These are phyloP conservation scores for Daldinia caldariorum DNA, from an alignment of 495 filamentous ascomycete species.

Conservation along the genomic window DNA sequence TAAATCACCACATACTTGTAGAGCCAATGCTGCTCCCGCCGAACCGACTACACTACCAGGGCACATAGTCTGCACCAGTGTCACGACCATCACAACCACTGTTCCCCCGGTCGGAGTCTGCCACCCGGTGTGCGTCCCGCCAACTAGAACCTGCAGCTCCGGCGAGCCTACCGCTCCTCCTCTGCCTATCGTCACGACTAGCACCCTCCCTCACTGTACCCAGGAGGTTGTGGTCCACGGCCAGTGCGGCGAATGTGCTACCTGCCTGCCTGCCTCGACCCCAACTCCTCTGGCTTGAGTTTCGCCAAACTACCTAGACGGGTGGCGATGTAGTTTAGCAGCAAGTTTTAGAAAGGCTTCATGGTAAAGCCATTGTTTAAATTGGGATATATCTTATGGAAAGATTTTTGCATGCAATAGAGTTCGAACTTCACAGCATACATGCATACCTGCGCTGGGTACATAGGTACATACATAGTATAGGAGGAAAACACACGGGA, in stretches of 20 bases:
- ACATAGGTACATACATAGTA: neutral
- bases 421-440: neutral
- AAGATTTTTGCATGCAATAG: neutral
- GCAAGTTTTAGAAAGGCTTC: neutral
- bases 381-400: neutral
- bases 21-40: constrained; percentile 15
- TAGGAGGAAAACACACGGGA: neutral
- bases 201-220: constrained; percentile 21
- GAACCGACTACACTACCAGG: constrained; percentile 23
- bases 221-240: constrained; percentile 1
- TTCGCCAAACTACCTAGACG: neutral
- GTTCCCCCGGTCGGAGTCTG: neutral
- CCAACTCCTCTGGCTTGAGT: constrained; percentile 1
- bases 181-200: constrained; percentile 22
- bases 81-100: constrained; percentile 26
- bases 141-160: constrained; percentile 14
- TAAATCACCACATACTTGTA: neutral
- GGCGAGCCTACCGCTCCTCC: constrained; percentile 23
- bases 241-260: constrained; percentile 14
- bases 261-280: constrained; percentile 2
- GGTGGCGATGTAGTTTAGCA: neutral
- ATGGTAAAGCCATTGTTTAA: neutral
- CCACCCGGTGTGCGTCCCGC: constrained; percentile 5
- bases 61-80: constrained; percentile 17
- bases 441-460: no score